Percentiles rank a stretch among this genome's conserved stretches.
phyloP scores from a whole-genome alignment of 306 rosid genomes.

The Fagus crenata region DNA sequence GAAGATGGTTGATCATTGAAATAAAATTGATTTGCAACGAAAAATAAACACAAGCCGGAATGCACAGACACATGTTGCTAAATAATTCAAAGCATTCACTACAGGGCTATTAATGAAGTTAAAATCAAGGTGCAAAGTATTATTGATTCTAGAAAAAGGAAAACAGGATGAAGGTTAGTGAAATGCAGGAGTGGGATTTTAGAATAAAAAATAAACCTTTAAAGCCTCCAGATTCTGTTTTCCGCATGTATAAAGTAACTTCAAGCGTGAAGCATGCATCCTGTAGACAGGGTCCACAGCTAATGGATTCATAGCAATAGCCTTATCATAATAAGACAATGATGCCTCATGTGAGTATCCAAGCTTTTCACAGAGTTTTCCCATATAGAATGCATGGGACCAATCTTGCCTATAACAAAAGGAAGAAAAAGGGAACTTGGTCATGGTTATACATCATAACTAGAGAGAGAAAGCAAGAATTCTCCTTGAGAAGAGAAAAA shows the following conservation, averaged over 20 bases:
- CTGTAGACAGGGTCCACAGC: slow-evolving; percentile 98
- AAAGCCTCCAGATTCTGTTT: slow-evolving; percentile 64
- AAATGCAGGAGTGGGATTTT: slow-evolving; percentile 21
- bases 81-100: slow-evolving; percentile 1
- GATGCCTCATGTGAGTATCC: slow-evolving; percentile 69
- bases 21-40: slow-evolving; percentile 5
- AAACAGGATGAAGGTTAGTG: slow-evolving; percentile 14
- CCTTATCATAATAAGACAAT: slow-evolving; percentile 72
- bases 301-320: slow-evolving; percentile 75
- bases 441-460: slow-evolving; percentile 13
- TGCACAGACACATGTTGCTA: neutral
- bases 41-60: slow-evolving; percentile 8
- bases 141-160: slow-evolving; percentile 6
- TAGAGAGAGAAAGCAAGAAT: slow-evolving; percentile 22
- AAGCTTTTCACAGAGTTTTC: slow-evolving; percentile 92
- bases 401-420: slow-evolving; percentile 75
- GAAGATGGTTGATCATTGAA: slow-evolving; percentile 9
- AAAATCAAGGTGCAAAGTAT: slow-evolving; percentile 22
- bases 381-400: slow-evolving; percentile 94
- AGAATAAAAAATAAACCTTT: slow-evolving; percentile 48
- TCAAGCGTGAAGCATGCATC: slow-evolving; percentile 96
- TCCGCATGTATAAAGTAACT: slow-evolving; percentile 65
- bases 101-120: slow-evolving; percentile 21
- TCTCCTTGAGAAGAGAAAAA: slow-evolving; percentile 26
- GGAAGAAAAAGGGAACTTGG: slow-evolving; percentile 28